Conservation (phyloP, 352 stramenopile genomes). For the Globisporangium mamillatum region DNA sequence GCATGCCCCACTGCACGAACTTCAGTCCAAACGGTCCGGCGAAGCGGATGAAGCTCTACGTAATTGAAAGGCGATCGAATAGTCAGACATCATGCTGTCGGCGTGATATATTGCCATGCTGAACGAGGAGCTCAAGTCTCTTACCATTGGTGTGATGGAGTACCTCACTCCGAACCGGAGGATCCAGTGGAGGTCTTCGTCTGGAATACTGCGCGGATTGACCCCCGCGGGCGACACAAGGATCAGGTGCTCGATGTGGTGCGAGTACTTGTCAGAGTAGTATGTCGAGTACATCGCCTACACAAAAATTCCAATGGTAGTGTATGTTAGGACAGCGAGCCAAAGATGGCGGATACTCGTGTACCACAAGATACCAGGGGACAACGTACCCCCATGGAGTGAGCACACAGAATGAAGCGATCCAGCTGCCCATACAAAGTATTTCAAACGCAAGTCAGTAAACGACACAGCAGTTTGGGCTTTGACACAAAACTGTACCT, state of each 20-base stretch:
- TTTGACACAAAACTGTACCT: slow-evolving; percentile 20
- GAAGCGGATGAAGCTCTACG: slow-evolving; percentile 61
- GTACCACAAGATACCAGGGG: too few species aligned
- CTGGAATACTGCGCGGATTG: slow-evolving; percentile 33
- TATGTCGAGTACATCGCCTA: slow-evolving; percentile 80
- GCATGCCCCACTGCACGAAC: slow-evolving; percentile 58
- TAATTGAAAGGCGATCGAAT: background rate
- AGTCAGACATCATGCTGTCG: background rate
- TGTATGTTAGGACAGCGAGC: background rate
- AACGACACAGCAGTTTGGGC: background rate
- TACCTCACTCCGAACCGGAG: slow-evolving; percentile 35
- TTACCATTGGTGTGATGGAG: slow-evolving; percentile 74
- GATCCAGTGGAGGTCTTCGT: slow-evolving; percentile 41
- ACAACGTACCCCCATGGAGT: slow-evolving; percentile 75
- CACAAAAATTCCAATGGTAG: background rate
- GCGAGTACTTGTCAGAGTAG: slow-evolving; percentile 67
- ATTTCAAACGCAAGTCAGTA: background rate
- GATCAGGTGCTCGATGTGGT: slow-evolving; percentile 72
- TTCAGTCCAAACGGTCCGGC: slow-evolving; percentile 51
- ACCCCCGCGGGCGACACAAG: slow-evolving; percentile 74
- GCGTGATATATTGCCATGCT: too few species aligned
- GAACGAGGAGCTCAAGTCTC: too few species aligned
- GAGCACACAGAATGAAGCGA: slow-evolving; percentile 69
- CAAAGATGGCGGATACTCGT: background rate
- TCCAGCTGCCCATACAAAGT: slow-evolving; percentile 34